Evolutionary conservation across 805 yeast genomes (phyloP).

Genomic region (Cyberlindnera subsufficiens): DNA sequence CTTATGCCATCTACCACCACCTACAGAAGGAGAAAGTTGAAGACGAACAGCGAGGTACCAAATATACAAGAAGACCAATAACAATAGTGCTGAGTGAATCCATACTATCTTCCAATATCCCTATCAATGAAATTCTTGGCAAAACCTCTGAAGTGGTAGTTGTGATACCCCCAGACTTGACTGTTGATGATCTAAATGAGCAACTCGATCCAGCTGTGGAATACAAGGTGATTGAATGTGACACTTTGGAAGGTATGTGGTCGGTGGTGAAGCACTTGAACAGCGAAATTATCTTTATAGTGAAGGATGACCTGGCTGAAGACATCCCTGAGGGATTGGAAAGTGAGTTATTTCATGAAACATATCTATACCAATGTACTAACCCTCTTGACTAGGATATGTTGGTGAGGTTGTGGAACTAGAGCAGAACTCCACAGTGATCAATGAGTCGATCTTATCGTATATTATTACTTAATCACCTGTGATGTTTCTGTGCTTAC

Average conservation of each 20-base stretch:
- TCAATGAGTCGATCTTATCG: conserved; percentile 21
- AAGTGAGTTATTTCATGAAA: neutral
- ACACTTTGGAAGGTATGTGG: conserved; percentile 43
- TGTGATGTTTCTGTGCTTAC: conserved; percentile 42
- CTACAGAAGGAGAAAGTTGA: neutral
- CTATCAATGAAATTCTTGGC: conserved; percentile 19
- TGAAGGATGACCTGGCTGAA: conserved; percentile 21
- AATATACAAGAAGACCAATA: conserved; percentile 19
- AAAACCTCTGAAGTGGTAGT: conserved; percentile 27
- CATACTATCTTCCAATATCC: conserved; percentile 20
- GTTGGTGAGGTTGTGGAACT: conserved; percentile 22
- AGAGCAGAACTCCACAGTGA: conserved; percentile 17
- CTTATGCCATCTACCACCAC: conserved; percentile 11
- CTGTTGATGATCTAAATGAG: conserved; percentile 11
- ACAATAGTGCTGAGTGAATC: conserved; percentile 23
- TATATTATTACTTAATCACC: conserved; percentile 12
- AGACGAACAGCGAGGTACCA: neutral
- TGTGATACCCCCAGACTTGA: conserved; percentile 28
- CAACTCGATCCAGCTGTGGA: conserved; percentile 24
- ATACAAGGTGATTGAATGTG: conserved; percentile 29
- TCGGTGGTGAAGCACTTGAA: conserved; percentile 49
- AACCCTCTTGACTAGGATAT: conserved; percentile 15
- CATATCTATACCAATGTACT: neutral
- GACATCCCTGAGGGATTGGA: conserved; percentile 26
- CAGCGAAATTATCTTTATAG: conserved; percentile 28